phyloP scores from a whole-genome alignment of 768 basidiomycete species.

The Hydnum rufescens region DNA sequence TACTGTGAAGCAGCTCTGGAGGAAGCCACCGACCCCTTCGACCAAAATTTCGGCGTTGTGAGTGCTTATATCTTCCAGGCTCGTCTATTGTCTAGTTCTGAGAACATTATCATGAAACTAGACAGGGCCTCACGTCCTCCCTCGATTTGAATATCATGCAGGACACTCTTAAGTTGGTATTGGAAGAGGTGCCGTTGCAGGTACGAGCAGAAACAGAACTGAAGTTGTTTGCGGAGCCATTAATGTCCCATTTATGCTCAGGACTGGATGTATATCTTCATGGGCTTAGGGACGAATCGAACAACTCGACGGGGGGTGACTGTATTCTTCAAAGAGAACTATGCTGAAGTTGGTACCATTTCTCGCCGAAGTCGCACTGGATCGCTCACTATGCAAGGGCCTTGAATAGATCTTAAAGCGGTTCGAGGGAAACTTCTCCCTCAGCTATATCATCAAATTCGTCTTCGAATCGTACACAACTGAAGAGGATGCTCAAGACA shows the following conservation, averaged over 20 bases:
- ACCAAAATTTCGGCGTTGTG: conserved; percentile 53
- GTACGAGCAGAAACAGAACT: neutral
- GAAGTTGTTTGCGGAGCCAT: no score
- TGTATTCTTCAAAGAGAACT: conserved; percentile 50
- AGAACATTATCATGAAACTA: no score
- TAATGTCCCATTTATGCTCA: conserved; percentile 23
- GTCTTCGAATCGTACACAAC: conserved; percentile 35
- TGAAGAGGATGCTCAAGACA: conserved; percentile 40
- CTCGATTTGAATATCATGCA: conserved; percentile 19
- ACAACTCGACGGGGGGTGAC: conserved; percentile 32
- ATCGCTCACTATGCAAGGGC: neutral
- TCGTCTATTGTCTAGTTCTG: neutral
- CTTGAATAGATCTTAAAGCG: conserved; percentile 36
- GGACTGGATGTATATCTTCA: conserved; percentile 34
- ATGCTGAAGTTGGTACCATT: conserved; percentile 29
- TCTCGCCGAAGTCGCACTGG: neutral
- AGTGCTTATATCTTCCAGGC: no score
- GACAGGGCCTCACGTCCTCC: neutral
- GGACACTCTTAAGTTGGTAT: conserved; percentile 42
- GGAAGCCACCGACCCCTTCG: conserved; percentile 54
- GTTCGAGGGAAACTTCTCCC: conserved; percentile 47
- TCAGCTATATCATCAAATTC: conserved; percentile 30
- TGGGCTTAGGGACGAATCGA: conserved; percentile 35
- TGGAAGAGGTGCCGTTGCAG: conserved; percentile 15
- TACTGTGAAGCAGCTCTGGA: conserved; percentile 44